Conservation (phyloP, 2,329 filamentous ascomycete genomes). For the Diaporthe humulicola region DNA sequence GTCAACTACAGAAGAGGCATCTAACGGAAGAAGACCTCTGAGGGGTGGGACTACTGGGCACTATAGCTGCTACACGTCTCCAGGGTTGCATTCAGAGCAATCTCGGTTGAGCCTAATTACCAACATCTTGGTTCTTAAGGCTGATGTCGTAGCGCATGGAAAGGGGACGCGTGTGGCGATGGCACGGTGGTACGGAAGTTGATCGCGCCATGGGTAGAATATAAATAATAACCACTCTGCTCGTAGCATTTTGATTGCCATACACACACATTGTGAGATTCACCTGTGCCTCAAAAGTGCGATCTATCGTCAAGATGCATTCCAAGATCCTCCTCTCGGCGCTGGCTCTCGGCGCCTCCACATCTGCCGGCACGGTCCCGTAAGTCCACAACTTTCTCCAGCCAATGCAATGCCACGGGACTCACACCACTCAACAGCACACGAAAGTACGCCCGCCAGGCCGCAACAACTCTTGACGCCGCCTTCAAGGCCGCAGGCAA, state of each 20-base stretch:
- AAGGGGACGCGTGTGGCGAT: conserved; percentile 14
- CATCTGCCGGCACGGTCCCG: conserved; percentile 23
- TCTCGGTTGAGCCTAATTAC: conserved; percentile 32
- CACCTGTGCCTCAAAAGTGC: neutral
- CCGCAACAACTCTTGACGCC: conserved; percentile 40
- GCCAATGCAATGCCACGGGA: neutral
- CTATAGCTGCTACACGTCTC: conserved; percentile 22
- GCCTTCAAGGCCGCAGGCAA: conserved; percentile 47
- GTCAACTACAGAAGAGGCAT: neutral
- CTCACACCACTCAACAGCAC: neutral
- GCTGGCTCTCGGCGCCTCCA: conserved; percentile 12
- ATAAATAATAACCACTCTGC: conserved; percentile 27
- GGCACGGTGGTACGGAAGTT: conserved; percentile 23
- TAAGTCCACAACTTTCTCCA: neutral
- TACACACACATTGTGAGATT: neutral
- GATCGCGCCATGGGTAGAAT: neutral
- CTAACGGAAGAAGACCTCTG: conserved; percentile 1
- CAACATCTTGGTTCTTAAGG: conserved; percentile 26
- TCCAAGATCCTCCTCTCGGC: conserved; percentile 12
- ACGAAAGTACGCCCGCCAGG: neutral
- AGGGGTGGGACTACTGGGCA: conserved; percentile 18
- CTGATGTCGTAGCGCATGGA: conserved; percentile 6
- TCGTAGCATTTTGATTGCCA: neutral
- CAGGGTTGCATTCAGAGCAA: conserved; percentile 12
- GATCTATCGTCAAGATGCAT: conserved; percentile 9